Percentiles rank a stretch among this genome's conserved stretches.
Conservation (phyloP, 164 flowering plant species). For the Vitis rupestris region DNA sequence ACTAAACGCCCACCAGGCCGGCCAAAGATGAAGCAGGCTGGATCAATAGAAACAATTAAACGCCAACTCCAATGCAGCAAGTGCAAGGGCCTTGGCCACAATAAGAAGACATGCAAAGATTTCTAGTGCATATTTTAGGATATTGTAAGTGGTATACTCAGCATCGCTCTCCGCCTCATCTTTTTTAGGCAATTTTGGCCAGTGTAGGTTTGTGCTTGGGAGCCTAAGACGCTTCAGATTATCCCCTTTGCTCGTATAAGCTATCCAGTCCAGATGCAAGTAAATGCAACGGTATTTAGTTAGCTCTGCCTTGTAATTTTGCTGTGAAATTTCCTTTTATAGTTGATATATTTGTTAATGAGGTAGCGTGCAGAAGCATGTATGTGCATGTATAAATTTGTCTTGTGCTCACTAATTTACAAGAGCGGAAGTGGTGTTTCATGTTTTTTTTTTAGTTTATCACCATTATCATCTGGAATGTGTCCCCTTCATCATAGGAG, state of each 20-base stretch:
- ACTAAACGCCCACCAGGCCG: constrained; percentile 59
- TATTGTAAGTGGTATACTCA: constrained; percentile 3
- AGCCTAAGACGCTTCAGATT: no score
- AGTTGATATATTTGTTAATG: background rate
- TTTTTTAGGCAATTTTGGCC: background rate
- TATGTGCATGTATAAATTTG: no score
- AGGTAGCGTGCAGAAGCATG: no score
- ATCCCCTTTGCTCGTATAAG: no score
- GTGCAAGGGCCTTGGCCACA: constrained; percentile 72
- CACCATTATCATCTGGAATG: no score
- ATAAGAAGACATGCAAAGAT: constrained; percentile 55
- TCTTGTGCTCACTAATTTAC: no score
- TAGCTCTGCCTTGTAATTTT: background rate
- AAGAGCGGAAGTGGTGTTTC: no score
- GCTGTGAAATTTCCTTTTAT: background rate
- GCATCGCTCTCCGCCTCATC: background rate
- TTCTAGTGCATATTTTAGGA: constrained; percentile 10
- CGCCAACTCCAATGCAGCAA: constrained; percentile 69
- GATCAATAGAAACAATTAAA: constrained; percentile 37
- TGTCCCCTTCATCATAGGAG: no score
- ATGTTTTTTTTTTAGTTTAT: no score
- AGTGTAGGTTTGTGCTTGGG: background rate
- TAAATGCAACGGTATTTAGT: background rate
- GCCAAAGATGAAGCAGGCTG: constrained; percentile 48
- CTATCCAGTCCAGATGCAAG: no score